A percentile compares a stretch with the other conserved stretches of the same genome.
Evolutionary conservation across 129 eudicot genomes (phyloP).

Genomic region (Silybum marianum): DNA sequence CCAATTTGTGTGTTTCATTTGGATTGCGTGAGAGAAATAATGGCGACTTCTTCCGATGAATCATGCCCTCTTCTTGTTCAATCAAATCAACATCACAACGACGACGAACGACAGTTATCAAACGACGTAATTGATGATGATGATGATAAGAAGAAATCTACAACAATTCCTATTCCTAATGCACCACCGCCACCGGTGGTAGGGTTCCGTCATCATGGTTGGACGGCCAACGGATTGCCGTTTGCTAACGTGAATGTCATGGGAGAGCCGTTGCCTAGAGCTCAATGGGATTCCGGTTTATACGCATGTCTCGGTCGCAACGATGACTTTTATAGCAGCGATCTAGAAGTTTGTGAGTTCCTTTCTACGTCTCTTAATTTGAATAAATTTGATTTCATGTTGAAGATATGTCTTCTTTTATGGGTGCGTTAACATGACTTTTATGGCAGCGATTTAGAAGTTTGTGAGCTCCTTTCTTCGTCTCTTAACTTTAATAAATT

Average conservation of each 20-base stretch:
- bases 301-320: conserved; percentile 71
- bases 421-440: conserved; percentile 30
- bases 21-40: not conserved
- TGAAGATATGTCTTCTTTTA: too few relatives aligned
- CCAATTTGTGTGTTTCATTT: too few relatives aligned
- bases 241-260: conserved; percentile 39
- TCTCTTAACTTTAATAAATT: not conserved
- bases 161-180: conserved; percentile 28
- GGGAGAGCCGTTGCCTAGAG: conserved; percentile 55
- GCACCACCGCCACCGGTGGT: not conserved
- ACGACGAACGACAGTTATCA: conserved; percentile 16
- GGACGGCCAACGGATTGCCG: conserved; percentile 89
- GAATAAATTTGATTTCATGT: not conserved
- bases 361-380: not conserved
- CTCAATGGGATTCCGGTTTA: conserved; percentile 69
- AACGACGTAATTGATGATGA: conserved; percentile 10
- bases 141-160: conserved; percentile 13
- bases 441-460: conserved; percentile 97
- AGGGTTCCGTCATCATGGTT: conserved; percentile 27
- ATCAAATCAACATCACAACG: conserved; percentile 27
- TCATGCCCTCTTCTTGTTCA: conserved; percentile 59
- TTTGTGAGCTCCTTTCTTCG: conserved; percentile 54
- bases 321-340: conserved; percentile 89
- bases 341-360: conserved; percentile 94
- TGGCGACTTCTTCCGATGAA: conserved; percentile 45